A percentile compares a stretch with the other conserved stretches of the same genome.
These are phyloP conservation scores for Chalciporus piperatoides DNA, from an alignment of 1,284 basidiomycete genomes.

Conservation along the genomic window DNA sequence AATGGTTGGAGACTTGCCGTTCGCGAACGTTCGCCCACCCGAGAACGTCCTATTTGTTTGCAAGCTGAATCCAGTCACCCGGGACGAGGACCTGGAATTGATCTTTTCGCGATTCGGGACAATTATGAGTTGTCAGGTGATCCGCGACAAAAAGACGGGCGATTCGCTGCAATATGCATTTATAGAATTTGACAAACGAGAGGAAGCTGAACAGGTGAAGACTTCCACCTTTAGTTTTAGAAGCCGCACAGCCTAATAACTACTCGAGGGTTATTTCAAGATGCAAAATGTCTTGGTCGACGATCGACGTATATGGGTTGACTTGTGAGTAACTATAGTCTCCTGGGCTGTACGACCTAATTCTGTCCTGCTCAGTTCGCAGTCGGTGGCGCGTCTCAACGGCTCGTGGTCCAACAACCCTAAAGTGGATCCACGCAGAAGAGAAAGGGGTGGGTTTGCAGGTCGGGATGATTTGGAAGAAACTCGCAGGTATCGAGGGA, in stretches of 20 bases:
- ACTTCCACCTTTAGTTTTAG: not conserved
- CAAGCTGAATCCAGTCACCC: slow-evolving; percentile 95
- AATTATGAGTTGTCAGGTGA: slow-evolving; percentile 97
- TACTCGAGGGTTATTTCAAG: slow-evolving; percentile 87
- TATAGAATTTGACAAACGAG: slow-evolving; percentile 93
- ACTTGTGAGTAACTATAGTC: slow-evolving; percentile 57
- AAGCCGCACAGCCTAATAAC: slow-evolving; percentile 4
- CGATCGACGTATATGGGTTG: slow-evolving; percentile 97
- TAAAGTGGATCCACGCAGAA: slow-evolving; percentile 46
- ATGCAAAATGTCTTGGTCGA: slow-evolving; percentile 99
- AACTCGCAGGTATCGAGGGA: slow-evolving; percentile 61
- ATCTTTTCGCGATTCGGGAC: slow-evolving; percentile 96
- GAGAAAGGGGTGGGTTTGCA: slow-evolving; percentile 48
- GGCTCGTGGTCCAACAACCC: slow-evolving; percentile 72
- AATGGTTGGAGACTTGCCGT: slow-evolving; percentile 98
- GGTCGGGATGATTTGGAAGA: slow-evolving; percentile 71
- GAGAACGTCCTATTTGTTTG: slow-evolving; percentile 99
- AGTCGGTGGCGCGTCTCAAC: slow-evolving; percentile 83
- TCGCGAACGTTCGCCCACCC: slow-evolving; percentile 95
- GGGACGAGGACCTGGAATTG: slow-evolving; percentile 94
- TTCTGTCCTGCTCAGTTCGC: slow-evolving; percentile 53
- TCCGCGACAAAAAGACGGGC: slow-evolving; percentile 92
- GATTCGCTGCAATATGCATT: slow-evolving; percentile 98
- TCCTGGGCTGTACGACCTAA: slow-evolving; percentile 14
- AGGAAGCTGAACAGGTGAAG: slow-evolving; percentile 86